These are phyloP conservation scores for Neoscytalidium dimidiatum DNA, from an alignment of 2,329 filamentous ascomycete species.

Conservation along the genomic window DNA sequence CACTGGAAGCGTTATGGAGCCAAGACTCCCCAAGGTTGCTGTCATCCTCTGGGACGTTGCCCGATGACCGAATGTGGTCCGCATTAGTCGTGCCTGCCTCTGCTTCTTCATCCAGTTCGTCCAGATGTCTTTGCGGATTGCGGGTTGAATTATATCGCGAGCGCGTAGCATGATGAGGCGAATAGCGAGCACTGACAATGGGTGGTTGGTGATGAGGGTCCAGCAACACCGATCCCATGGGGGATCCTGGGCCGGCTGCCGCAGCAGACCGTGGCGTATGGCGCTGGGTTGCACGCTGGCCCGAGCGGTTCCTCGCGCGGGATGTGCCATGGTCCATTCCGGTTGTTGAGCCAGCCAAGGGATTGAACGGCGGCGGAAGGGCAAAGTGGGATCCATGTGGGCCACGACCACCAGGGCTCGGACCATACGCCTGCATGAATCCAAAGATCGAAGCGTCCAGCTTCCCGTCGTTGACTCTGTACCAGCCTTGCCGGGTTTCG, in stretches of 20 bases:
- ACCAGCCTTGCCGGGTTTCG: slow-evolving; percentile 81
- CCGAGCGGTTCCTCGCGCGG: background rate
- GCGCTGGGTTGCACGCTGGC: background rate
- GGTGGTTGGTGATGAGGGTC: slow-evolving; percentile 75
- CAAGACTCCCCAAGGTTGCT: slow-evolving; percentile 63
- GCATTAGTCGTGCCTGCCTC: background rate
- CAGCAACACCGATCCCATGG: slow-evolving; percentile 71
- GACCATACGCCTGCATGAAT: slow-evolving; percentile 83
- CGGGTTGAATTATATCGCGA: slow-evolving; percentile 45
- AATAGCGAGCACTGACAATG: slow-evolving; percentile 46
- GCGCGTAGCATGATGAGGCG: slow-evolving; percentile 49
- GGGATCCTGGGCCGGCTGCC: slow-evolving; percentile 47
- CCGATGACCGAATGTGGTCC: slow-evolving; percentile 40
- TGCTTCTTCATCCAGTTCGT: slow-evolving; percentile 23
- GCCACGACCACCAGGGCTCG: background rate
- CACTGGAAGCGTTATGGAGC: slow-evolving; percentile 48
- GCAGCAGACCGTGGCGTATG: slow-evolving; percentile 25
- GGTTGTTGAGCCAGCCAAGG: slow-evolving; percentile 2
- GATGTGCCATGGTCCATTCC: background rate
- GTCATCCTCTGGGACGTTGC: slow-evolving; percentile 49
- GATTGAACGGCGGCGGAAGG: slow-evolving; percentile 16
- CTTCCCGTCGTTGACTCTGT: slow-evolving; percentile 92
- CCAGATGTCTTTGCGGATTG: slow-evolving; percentile 24
- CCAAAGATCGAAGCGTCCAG: slow-evolving; percentile 98
- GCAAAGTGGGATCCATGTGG: background rate